A percentile compares a stretch with the other conserved stretches of the same genome.
phyloP scores from a whole-genome alignment of 805 yeast species.

The Yarrowia sp. region DNA sequence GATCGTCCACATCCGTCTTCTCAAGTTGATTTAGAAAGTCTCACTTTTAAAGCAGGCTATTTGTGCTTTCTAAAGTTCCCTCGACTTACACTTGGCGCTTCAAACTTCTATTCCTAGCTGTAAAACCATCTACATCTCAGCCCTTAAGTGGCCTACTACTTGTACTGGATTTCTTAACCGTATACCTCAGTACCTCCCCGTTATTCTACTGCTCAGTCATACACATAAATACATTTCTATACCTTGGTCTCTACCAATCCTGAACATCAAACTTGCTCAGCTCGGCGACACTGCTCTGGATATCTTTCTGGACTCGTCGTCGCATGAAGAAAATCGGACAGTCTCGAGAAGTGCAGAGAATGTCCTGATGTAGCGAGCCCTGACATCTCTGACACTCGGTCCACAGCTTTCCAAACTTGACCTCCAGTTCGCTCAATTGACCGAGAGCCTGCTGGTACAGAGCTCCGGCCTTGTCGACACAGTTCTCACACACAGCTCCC shows the following conservation, averaged over 20 bases:
- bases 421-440: constrained; percentile 78
- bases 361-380: constrained; percentile 95
- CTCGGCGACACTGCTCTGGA: constrained; percentile 62
- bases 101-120: too few relatives aligned
- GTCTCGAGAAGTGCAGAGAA: constrained; percentile 91
- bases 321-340: constrained; percentile 99
- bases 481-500: constrained; percentile 82
- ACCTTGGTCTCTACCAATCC: constrained; percentile 44
- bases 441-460: constrained; percentile 82
- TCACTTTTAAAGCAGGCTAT: too few relatives aligned
- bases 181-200: too few relatives aligned
- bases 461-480: constrained; percentile 74
- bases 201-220: too few relatives aligned
- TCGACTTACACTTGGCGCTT: too few relatives aligned
- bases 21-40: too few relatives aligned
- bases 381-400: constrained; percentile 98
- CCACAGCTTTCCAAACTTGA: constrained; percentile 88
- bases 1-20: too few relatives aligned
- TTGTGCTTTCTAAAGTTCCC: too few relatives aligned
- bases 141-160: too few relatives aligned
- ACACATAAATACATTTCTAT: constrained; percentile 5
- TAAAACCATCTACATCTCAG: too few relatives aligned
- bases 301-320: constrained; percentile 80
- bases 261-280: constrained; percentile 67
- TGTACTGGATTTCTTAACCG: too few relatives aligned